Evolutionary conservation across 306 rosid genomes (phyloP).

Genomic region (Mimosa pudica): DNA sequence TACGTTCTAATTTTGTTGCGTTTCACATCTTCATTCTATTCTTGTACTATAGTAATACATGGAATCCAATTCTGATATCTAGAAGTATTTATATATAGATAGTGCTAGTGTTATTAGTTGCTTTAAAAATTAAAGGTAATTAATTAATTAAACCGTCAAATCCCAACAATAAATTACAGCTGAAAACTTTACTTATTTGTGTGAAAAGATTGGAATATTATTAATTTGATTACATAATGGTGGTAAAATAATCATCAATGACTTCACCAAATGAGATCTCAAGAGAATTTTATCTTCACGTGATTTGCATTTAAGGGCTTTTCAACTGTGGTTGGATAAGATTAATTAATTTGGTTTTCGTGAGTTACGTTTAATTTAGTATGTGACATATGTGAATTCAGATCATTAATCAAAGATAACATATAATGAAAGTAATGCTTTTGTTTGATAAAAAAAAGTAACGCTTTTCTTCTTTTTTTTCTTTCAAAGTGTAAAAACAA

Average conservation of each 20-base stretch:
- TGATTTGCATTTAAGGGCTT: background rate
- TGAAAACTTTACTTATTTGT: background rate
- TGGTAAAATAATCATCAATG: background rate
- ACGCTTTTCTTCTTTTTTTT: no score
- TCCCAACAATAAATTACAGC: background rate
- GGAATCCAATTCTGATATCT: background rate
- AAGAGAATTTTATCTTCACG: conserved; percentile 7
- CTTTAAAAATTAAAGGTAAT: background rate
- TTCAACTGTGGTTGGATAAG: background rate
- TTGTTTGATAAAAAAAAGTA: no score
- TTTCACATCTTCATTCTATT: background rate
- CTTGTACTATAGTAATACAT: background rate
- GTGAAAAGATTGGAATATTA: background rate
- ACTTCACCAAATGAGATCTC: background rate
- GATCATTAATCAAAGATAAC: background rate
- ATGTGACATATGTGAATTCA: background rate
- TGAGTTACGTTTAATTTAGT: background rate
- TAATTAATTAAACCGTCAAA: background rate
- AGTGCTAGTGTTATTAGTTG: background rate
- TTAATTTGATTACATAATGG: background rate
- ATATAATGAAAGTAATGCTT: background rate
- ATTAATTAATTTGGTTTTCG: background rate
- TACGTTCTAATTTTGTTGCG: background rate
- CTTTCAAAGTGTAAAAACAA: no score
- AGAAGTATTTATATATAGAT: background rate